A percentile compares a stretch with the other conserved stretches of the same genome.
These are phyloP conservation scores for Sporothrix dimorphospora DNA, from an alignment of 2,329 filamentous ascomycete genomes.

Conservation along the genomic window DNA sequence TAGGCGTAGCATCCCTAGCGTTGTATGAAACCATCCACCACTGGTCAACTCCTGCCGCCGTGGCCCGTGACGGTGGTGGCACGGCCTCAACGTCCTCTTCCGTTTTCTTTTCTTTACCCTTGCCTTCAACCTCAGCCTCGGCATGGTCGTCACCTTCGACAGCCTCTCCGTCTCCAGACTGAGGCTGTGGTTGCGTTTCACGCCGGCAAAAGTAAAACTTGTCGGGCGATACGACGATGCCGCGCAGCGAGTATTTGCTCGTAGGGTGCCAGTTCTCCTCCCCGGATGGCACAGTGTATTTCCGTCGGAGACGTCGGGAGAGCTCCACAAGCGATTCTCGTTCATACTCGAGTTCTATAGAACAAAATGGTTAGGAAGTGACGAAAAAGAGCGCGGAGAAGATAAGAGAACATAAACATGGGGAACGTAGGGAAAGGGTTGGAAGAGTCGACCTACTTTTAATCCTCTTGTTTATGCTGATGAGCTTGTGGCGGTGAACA, in stretches of 20 bases:
- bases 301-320: constrained; percentile 15
- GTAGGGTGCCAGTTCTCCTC: constrained; percentile 37
- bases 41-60: constrained; percentile 50
- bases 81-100: neutral
- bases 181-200: constrained; percentile 27
- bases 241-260: constrained; percentile 40
- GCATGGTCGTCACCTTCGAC: neutral
- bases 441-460: neutral
- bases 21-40: constrained; percentile 40
- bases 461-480: constrained; percentile 27
- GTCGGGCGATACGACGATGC: constrained; percentile 37
- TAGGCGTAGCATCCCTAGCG: constrained; percentile 30
- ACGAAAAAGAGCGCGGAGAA: too few relatives aligned
- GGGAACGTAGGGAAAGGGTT: neutral
- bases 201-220: constrained; percentile 39
- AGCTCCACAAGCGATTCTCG: constrained; percentile 28
- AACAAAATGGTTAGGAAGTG: constrained; percentile 14
- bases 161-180: neutral
- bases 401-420: neutral
- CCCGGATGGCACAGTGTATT: constrained; percentile 35
- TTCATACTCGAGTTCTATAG: constrained; percentile 25
- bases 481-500: constrained; percentile 32
- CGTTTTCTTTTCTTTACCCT: neutral
- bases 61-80: constrained; percentile 61
- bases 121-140: constrained; percentile 21